Evolutionary conservation across 305 asterid species (phyloP).

Genomic region (Fraxinus greggii): DNA sequence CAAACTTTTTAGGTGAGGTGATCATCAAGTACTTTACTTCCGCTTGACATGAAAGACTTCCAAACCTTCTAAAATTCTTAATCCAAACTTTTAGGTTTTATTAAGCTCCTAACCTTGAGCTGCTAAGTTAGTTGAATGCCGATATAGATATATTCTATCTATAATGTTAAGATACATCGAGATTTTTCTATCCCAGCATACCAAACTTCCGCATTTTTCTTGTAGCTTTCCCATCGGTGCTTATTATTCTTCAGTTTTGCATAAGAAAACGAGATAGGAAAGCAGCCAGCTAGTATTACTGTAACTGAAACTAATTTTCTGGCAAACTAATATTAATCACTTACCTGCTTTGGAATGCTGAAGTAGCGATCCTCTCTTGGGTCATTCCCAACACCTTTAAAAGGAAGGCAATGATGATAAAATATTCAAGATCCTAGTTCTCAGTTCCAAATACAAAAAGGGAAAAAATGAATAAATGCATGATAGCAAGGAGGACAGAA

Average conservation of each 20-base stretch:
- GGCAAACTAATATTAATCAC: conserved; percentile 14
- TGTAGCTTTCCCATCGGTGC: not conserved
- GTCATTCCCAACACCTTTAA: conserved; percentile 85
- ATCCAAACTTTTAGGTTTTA: not conserved
- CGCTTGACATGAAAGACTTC: not conserved
- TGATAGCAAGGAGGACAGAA: not conserved
- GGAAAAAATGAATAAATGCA: not conserved
- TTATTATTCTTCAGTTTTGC: not conserved
- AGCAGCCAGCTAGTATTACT: not conserved
- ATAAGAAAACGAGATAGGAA: not conserved
- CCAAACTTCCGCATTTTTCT: not conserved
- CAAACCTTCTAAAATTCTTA: not conserved
- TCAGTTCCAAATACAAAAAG: not conserved
- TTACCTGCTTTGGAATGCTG: conserved; percentile 93
- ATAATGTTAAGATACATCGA: not conserved
- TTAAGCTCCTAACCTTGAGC: not conserved
- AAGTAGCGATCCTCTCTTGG: conserved; percentile 95
- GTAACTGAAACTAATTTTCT: not conserved
- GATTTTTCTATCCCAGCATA: not conserved
- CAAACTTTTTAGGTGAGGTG: not conserved
- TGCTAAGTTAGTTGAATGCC: not conserved
- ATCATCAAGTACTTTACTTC: not conserved
- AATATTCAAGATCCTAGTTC: not conserved
- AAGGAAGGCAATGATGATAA: conserved; percentile 15
- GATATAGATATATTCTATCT: not conserved